These are phyloP conservation scores for Cudoniella acicularis DNA, from an alignment of 495 filamentous ascomycete genomes.

Conservation along the genomic window DNA sequence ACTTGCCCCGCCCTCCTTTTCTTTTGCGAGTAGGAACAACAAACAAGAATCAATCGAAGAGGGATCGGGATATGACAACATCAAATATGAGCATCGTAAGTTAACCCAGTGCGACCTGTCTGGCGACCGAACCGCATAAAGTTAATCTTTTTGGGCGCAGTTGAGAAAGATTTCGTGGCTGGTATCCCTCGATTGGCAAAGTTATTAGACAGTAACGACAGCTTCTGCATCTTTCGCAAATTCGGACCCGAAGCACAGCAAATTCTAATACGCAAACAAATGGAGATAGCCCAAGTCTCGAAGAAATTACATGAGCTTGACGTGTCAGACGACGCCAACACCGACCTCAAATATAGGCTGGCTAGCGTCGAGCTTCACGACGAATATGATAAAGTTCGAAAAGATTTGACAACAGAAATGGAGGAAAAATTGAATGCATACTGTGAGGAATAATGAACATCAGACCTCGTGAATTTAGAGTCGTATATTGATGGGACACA, in stretches of 20 bases:
- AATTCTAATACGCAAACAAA: conserved; percentile 32
- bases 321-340: background rate
- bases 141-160: conserved; percentile 13
- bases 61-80: background rate
- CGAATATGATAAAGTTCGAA: too few relatives aligned
- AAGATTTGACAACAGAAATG: conserved; percentile 1
- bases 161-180: conserved; percentile 25
- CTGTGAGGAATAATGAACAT: conserved; percentile 4
- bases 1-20: background rate
- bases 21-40: too few relatives aligned
- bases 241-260: conserved; percentile 30
- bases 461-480: background rate
- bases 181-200: conserved; percentile 35
- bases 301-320: conserved; percentile 18
- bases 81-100: conserved; percentile 3
- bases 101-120: background rate
- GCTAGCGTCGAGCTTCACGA: too few relatives aligned
- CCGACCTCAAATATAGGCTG: background rate
- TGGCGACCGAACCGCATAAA: background rate
- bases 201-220: conserved; percentile 29
- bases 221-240: conserved; percentile 31
- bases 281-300: conserved; percentile 28
- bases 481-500: background rate
- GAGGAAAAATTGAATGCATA: background rate
- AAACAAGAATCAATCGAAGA: background rate